Conservation (phyloP, 805 yeast species). For the Lipomyces starkeyi region DNA sequence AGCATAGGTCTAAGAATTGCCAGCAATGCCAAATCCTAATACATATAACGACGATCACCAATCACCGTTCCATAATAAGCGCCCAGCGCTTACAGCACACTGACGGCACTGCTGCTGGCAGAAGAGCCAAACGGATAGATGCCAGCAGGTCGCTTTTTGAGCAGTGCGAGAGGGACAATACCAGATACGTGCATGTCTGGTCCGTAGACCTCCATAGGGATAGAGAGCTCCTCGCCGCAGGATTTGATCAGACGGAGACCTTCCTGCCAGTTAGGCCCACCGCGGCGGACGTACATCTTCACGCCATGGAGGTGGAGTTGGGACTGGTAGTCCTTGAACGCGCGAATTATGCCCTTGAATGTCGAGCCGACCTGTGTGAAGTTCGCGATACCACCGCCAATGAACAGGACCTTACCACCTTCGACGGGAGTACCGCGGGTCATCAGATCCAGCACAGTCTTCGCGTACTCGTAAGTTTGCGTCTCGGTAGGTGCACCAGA, state of each 20-base stretch:
- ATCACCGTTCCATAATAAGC: not conserved
- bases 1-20: not conserved
- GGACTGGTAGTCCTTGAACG: slow-evolving; percentile 51
- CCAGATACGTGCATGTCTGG: slow-evolving; percentile 59
- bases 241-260: slow-evolving; percentile 53
- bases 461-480: slow-evolving; percentile 56
- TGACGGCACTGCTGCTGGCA: slow-evolving; percentile 21
- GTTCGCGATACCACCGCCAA: slow-evolving; percentile 57
- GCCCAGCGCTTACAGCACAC: slow-evolving; percentile 12
- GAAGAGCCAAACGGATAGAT: slow-evolving; percentile 49
- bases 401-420: slow-evolving; percentile 52
- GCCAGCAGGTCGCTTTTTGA: slow-evolving; percentile 50
- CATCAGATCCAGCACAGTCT: slow-evolving; percentile 55
- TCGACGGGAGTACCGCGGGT: slow-evolving; percentile 49
- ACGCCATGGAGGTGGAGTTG: slow-evolving; percentile 51
- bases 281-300: slow-evolving; percentile 53
- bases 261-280: slow-evolving; percentile 59
- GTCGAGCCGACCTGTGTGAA: slow-evolving; percentile 56
- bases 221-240: slow-evolving; percentile 53
- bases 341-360: slow-evolving; percentile 57
- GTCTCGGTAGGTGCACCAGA: slow-evolving; percentile 57
- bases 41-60: not conserved
- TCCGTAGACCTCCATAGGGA: slow-evolving; percentile 57
- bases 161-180: slow-evolving; percentile 53
- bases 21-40: slow-evolving; percentile 4